A percentile compares a stretch with the other conserved stretches of the same genome.
Evolutionary conservation across 1,139 yeast genomes (phyloP).

Genomic region (Eremothecium cymbalariae): DNA sequence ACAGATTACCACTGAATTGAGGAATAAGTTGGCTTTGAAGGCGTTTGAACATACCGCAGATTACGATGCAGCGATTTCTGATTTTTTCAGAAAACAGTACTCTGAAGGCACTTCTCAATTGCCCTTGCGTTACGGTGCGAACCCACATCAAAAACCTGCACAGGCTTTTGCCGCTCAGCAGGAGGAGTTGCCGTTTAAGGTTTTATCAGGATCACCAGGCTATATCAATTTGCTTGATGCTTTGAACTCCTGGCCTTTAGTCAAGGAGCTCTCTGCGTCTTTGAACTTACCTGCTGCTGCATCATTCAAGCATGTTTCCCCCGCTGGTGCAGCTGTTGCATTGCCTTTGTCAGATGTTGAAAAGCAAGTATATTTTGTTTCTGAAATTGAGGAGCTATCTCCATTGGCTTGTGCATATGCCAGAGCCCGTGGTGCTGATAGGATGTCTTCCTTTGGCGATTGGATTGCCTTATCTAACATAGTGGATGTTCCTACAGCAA

Average conservation of each 20-base stretch:
- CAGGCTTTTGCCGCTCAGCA: slow-evolving; percentile 79
- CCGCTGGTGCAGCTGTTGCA: slow-evolving; percentile 98
- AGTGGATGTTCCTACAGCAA: slow-evolving; percentile 94
- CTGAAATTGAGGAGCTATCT: slow-evolving; percentile 87
- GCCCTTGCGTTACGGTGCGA: slow-evolving; percentile 95
- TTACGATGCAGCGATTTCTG: slow-evolving; percentile 91
- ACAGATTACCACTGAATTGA: slow-evolving; percentile 61
- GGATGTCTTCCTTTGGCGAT: slow-evolving; percentile 99
- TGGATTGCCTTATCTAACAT: slow-evolving; percentile 94
- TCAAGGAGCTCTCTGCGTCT: slow-evolving; percentile 90
- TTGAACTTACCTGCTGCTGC: slow-evolving; percentile 97
- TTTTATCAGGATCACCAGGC: slow-evolving; percentile 91
- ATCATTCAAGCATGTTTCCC: slow-evolving; percentile 96
- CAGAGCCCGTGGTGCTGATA: slow-evolving; percentile 98
- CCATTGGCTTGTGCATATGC: slow-evolving; percentile 98
- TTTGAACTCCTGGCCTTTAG: slow-evolving; percentile 96
- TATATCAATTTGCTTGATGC: slow-evolving; percentile 95
- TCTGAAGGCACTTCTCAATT: slow-evolving; percentile 83
- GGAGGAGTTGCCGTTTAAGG: slow-evolving; percentile 90
- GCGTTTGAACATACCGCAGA: slow-evolving; percentile 98
- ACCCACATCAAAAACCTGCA: slow-evolving; percentile 98
- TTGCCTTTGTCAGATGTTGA: slow-evolving; percentile 83
- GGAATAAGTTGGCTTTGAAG: slow-evolving; percentile 83
- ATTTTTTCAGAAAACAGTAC: slow-evolving; percentile 94
- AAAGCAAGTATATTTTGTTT: slow-evolving; percentile 91